phyloP scores from a whole-genome alignment of 2,329 filamentous ascomycete genomes.

The Lachnellula hyalina region DNA sequence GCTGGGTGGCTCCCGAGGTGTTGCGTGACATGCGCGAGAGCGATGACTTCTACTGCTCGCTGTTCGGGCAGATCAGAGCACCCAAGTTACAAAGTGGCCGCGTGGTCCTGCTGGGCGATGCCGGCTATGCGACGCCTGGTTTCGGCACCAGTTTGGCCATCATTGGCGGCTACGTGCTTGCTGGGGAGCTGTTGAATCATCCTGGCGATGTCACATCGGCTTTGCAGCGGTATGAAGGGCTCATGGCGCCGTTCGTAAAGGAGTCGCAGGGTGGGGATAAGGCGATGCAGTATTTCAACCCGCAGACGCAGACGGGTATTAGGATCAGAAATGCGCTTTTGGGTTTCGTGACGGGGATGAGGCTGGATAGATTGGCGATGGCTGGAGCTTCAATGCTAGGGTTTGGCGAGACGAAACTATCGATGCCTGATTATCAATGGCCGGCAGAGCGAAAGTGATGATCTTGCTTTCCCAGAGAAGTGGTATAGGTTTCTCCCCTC shows the following conservation, averaged over 20 bases:
- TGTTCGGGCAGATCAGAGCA: constrained; percentile 8
- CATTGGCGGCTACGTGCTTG: constrained; percentile 41
- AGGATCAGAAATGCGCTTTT: constrained; percentile 9
- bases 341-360: constrained; percentile 7
- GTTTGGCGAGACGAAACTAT: constrained; percentile 2
- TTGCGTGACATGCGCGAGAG: constrained; percentile 7
- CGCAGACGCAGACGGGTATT: constrained; percentile 9
- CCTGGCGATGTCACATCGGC: constrained; percentile 30
- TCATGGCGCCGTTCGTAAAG: constrained; percentile 22
- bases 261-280: constrained; percentile 4
- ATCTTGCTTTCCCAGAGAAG: background rate
- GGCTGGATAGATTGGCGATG: constrained; percentile 6
- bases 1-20: constrained; percentile 9
- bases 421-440: background rate
- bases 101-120: constrained; percentile 21
- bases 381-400: constrained; percentile 1
- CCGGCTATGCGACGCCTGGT: constrained; percentile 39
- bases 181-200: constrained; percentile 37
- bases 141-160: constrained; percentile 38
- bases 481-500: no score
- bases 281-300: constrained; percentile 6
- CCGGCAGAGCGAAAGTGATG: background rate
- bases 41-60: constrained; percentile 14
- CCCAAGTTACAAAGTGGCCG: constrained; percentile 8
- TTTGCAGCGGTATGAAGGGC: constrained; percentile 39